Conservation (phyloP, 768 basidiomycete species). For the Pisolithus tinctorius region DNA sequence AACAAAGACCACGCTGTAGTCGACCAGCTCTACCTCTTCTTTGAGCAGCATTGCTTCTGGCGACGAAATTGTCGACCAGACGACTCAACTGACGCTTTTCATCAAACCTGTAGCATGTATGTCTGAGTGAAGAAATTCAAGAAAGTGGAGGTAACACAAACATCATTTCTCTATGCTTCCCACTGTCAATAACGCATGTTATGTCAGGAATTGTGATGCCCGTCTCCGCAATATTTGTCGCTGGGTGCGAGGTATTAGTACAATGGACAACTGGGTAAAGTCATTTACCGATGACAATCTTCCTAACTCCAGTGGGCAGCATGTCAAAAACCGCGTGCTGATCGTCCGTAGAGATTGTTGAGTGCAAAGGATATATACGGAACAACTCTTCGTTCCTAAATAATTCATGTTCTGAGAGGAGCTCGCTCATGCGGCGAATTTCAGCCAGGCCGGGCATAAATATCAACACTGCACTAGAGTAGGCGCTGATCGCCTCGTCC, state of each 20-base stretch:
- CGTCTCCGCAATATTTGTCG: slow-evolving; percentile 92
- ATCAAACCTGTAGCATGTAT: slow-evolving; percentile 57
- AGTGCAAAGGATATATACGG: slow-evolving; percentile 82
- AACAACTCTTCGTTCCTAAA: slow-evolving; percentile 66
- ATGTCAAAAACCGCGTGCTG: slow-evolving; percentile 89
- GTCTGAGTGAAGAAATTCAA: slow-evolving; percentile 1
- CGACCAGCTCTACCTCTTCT: slow-evolving; percentile 88
- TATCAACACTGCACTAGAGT: slow-evolving; percentile 77
- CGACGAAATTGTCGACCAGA: slow-evolving; percentile 85
- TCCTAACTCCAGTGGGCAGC: slow-evolving; percentile 72
- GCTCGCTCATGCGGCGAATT: slow-evolving; percentile 82
- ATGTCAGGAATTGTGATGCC: slow-evolving; percentile 98
- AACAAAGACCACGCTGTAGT: slow-evolving; percentile 83
- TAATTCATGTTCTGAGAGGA: slow-evolving; percentile 62
- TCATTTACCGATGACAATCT: slow-evolving; percentile 87
- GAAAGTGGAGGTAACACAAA: slow-evolving; percentile 18
- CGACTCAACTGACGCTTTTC: slow-evolving; percentile 95
- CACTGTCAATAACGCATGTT: slow-evolving; percentile 91
- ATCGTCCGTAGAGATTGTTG: slow-evolving; percentile 85
- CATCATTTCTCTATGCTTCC: slow-evolving; percentile 94
- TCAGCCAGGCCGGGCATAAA: slow-evolving; percentile 96
- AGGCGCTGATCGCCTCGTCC: slow-evolving; percentile 40
- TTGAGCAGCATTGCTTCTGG: slow-evolving; percentile 87
- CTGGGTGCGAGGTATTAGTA: slow-evolving; percentile 30
- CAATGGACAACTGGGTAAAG: not conserved